Evolutionary conservation across 805 yeast genomes (phyloP), one percentile per base, ranked within the genome.

Genomic region (Priceomyces fermenticarens): DNA sequence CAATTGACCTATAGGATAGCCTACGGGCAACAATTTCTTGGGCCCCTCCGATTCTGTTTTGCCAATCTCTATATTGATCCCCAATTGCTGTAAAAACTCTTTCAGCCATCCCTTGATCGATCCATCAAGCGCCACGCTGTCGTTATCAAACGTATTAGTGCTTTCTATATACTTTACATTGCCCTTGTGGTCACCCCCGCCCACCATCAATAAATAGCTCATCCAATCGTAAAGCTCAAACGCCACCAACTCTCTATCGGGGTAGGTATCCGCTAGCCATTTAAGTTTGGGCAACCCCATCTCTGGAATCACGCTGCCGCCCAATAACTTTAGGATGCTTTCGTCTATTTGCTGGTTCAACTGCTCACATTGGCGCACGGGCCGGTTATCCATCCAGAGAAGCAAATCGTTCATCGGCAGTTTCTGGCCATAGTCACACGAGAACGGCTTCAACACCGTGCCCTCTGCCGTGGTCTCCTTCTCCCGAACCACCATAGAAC

Each of bases 331-430:
- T 6, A 42, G 36, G 4, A 52, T 55, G 4, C 53, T 52, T 7
- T 36, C 27, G 23, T 52, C 50, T 3, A 67, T 51, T 9, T 28
- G 39, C 17, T 40, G 31, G 30, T 72, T 67, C 4, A 75, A 43
- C 14, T 45, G 37, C 2, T 32, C 17, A 10, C 70, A 55, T 44
- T 76, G 70, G 2, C 51, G 31, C 2, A 42, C 48, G 2, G 80
- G 62, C 20, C 78, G 59, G 13, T 67, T 61, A 49, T 80, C 84
- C 84, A 80, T 80, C 85, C 85, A 80, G 36, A 80, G 64, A 3
- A 80, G 61, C 3, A 79, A 65, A 46, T 76, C 75, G 28, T 68
- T 65, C 4, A 49, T 49, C 3, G 34, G 43, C 27, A 34, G 47
- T 13, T 37, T 38, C 11, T 49, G 49, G 2, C 40, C 32, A 31